phyloP scores from a whole-genome alignment of 148 eudicot genomes.

The Chenopodium quinoa region DNA sequence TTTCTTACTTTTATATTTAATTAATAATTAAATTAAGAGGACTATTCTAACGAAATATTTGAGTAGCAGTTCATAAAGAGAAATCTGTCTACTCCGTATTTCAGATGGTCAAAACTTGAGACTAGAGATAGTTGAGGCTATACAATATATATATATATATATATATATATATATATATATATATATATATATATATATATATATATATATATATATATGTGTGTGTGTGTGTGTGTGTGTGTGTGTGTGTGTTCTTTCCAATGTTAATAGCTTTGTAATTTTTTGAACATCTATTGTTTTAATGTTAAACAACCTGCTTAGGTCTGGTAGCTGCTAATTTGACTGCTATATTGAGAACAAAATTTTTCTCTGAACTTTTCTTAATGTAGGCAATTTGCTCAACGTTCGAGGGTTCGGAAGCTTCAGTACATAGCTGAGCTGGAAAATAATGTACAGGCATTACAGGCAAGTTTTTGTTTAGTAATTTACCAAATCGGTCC shows the following conservation, averaged over 20 bases:
- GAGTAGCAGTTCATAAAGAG: neutral
- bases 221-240: no score
- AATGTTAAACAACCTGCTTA: neutral
- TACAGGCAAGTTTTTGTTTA: constrained; percentile 54
- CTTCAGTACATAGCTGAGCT: constrained; percentile 97
- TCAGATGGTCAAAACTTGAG: neutral
- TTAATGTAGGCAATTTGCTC: constrained; percentile 88
- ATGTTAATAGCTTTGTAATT: neutral
- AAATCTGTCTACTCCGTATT: neutral
- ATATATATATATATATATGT: no score
- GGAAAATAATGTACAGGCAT: constrained; percentile 83
- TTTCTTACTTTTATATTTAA: no score
- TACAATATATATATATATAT: no score
- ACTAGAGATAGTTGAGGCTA: neutral
- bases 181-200: no score
- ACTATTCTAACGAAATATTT: neutral
- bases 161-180: no score
- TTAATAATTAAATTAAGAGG: neutral
- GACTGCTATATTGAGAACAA: neutral
- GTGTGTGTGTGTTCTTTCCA: neutral
- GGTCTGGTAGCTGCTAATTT: neutral
- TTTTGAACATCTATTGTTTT: neutral
- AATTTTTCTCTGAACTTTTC: constrained; percentile 17
- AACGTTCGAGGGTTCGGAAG: constrained; percentile 91
- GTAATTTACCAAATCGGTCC: neutral